These are phyloP conservation scores for Mycosarcoma maydis DNA, from an alignment of 1,284 basidiomycete species.

Conservation along the genomic window DNA sequence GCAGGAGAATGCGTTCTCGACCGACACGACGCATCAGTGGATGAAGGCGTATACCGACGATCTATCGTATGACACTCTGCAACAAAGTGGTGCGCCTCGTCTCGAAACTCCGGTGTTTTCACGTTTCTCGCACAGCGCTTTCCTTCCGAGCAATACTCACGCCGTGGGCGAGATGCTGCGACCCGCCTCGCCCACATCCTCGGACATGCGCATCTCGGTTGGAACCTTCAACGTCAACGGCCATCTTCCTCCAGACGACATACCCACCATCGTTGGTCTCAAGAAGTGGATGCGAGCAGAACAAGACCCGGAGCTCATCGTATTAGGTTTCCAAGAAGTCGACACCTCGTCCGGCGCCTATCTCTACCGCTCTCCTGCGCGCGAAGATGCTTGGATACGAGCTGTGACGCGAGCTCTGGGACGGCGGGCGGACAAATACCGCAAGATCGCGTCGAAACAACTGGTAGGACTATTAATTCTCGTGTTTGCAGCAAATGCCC, in stretches of 20 bases:
- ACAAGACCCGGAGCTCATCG: slow-evolving; percentile 48
- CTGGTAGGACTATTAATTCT: slow-evolving; percentile 47
- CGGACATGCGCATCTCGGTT: slow-evolving; percentile 40
- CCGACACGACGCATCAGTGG: slow-evolving; percentile 27
- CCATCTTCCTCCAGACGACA: slow-evolving; percentile 18
- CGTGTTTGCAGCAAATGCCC: slow-evolving; percentile 19
- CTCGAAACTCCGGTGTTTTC: slow-evolving; percentile 40
- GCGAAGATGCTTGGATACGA: slow-evolving; percentile 39
- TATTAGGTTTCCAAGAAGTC: slow-evolving; percentile 50
- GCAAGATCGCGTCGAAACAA: slow-evolving; percentile 44
- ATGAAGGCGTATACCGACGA: slow-evolving; percentile 36
- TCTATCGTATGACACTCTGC: background rate
- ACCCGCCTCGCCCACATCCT: slow-evolving; percentile 29
- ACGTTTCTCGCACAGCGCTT: slow-evolving; percentile 36
- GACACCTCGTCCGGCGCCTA: slow-evolving; percentile 47
- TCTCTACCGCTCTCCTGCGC: slow-evolving; percentile 47
- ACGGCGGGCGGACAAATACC: slow-evolving; percentile 12
- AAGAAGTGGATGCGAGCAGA: slow-evolving; percentile 42
- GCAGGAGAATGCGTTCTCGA: slow-evolving; percentile 19
- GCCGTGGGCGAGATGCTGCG: background rate
- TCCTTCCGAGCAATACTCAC: slow-evolving; percentile 6
- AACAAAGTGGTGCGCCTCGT: background rate
- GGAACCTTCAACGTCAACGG: slow-evolving; percentile 48
- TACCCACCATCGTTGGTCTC: slow-evolving; percentile 23
- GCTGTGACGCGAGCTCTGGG: slow-evolving; percentile 27